Evolutionary conservation across 1,139 yeast species (phyloP).

Genomic region (Kurtzmaniella quercitrusa): DNA sequence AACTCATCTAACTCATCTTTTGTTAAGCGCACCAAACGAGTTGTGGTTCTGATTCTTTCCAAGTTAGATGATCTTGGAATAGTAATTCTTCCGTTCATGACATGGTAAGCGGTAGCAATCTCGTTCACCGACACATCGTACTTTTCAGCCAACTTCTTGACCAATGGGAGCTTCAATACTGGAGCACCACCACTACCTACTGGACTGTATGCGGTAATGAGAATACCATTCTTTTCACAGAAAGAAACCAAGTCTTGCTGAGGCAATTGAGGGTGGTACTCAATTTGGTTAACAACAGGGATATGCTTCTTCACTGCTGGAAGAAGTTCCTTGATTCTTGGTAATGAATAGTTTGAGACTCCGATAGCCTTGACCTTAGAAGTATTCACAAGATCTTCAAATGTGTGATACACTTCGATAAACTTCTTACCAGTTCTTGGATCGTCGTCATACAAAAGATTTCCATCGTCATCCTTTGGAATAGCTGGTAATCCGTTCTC

Average conservation of each 20-base stretch:
- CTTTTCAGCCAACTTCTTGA: slow-evolving; percentile 29
- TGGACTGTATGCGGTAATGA: slow-evolving; percentile 32
- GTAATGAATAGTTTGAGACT: slow-evolving; percentile 30
- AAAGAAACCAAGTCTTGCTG: slow-evolving; percentile 31
- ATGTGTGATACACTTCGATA: slow-evolving; percentile 43
- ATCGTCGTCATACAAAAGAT: slow-evolving; percentile 37
- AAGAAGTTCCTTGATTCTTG: slow-evolving; percentile 23
- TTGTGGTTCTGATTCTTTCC: slow-evolving; percentile 29
- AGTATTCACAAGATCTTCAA: slow-evolving; percentile 41
- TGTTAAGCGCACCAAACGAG: slow-evolving; percentile 35
- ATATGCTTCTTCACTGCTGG: slow-evolving; percentile 21
- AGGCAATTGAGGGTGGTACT: slow-evolving; percentile 38
- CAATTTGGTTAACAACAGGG: slow-evolving; percentile 36
- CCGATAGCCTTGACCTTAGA: slow-evolving; percentile 29
- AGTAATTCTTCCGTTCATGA: slow-evolving; percentile 28
- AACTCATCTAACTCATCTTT: slow-evolving; percentile 39
- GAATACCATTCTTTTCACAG: slow-evolving; percentile 20
- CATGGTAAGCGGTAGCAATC: slow-evolving; percentile 35
- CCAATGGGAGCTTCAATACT: slow-evolving; percentile 28
- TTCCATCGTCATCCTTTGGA: slow-evolving; percentile 39
- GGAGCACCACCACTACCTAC: slow-evolving; percentile 36
- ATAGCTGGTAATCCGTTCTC: slow-evolving; percentile 33
- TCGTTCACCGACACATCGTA: slow-evolving; percentile 31
- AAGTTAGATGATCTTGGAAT: slow-evolving; percentile 37
- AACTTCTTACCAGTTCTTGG: slow-evolving; percentile 35